Conservation (phyloP, 306 rosid species). For the Cercis canadensis region DNA sequence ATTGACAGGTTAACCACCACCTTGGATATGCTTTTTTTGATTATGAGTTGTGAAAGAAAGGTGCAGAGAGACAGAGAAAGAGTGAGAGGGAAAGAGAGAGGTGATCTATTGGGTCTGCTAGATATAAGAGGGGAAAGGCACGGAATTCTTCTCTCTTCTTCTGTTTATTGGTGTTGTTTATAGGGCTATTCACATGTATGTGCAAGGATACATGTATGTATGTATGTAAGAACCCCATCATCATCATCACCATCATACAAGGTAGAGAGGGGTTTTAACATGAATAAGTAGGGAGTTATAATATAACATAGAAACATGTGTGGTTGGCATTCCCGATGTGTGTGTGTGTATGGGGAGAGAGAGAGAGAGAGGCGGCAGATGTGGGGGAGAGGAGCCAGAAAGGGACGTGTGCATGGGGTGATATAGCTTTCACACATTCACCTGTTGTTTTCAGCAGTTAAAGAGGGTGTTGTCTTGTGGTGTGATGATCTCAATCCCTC, state of each 20-base stretch:
- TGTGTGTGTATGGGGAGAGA: constrained; percentile 32
- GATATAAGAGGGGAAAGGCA: constrained; percentile 49
- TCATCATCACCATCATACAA: background rate
- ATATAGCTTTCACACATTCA: constrained; percentile 96
- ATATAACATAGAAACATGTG: constrained; percentile 37
- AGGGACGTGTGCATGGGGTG: constrained; percentile 99
- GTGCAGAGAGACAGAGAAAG: constrained; percentile 47
- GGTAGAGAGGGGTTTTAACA: constrained; percentile 26
- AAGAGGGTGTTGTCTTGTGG: constrained; percentile 81
- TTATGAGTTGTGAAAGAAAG: constrained; percentile 76
- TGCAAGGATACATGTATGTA: background rate
- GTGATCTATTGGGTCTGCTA: constrained; percentile 53
- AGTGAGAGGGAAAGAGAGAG: constrained; percentile 41
- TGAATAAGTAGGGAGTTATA: constrained; percentile 32
- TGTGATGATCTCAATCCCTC: constrained; percentile 45
- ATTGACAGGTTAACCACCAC: constrained; percentile 94
- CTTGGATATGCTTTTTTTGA: constrained; percentile 94
- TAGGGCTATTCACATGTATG: constrained; percentile 27
- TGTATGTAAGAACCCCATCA: too few relatives aligned
- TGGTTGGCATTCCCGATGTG: constrained; percentile 73
- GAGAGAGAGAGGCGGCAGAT: constrained; percentile 82
- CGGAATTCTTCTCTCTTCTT: constrained; percentile 22
- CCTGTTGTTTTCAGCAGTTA: constrained; percentile 69
- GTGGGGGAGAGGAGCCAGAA: constrained; percentile 99
- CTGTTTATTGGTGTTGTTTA: constrained; percentile 45